Percentiles rank a stretch among this genome's conserved stretches.
phyloP scores from a whole-genome alignment of 2,329 filamentous ascomycete genomes.

The Allantophomopsis lycopodina region DNA sequence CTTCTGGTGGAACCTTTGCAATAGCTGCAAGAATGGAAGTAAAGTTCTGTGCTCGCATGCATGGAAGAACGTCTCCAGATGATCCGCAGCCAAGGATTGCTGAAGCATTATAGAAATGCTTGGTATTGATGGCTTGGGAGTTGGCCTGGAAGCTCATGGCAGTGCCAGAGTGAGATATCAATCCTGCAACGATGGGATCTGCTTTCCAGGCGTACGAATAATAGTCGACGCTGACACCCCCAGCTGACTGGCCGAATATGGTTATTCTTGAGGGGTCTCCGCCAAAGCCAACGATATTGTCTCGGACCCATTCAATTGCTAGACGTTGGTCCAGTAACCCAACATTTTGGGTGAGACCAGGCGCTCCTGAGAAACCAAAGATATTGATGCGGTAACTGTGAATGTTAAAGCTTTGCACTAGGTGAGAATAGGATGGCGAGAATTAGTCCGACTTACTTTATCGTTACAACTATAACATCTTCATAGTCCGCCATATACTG shows the following conservation, averaged over 20 bases:
- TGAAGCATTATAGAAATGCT: constrained; percentile 12
- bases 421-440: not conserved
- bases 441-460: constrained; percentile 33
- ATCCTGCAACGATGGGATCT: constrained; percentile 9
- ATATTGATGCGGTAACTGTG: constrained; percentile 9
- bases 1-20: not conserved
- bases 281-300: constrained; percentile 42
- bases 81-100: constrained; percentile 15
- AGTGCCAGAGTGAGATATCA: constrained; percentile 19
- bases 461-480: constrained; percentile 29
- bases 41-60: constrained; percentile 8
- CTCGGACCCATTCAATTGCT: constrained; percentile 41
- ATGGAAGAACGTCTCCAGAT: constrained; percentile 10
- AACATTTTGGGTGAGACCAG: constrained; percentile 5
- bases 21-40: constrained; percentile 7
- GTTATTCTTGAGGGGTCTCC: constrained; percentile 28
- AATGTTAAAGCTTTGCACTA: not conserved
- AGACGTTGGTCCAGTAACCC: constrained; percentile 47
- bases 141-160: constrained; percentile 12
- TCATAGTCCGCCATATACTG: constrained; percentile 26
- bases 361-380: constrained; percentile 9
- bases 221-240: constrained; percentile 7
- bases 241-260: constrained; percentile 13
- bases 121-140: constrained; percentile 5
- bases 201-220: constrained; percentile 8